phyloP scores from a whole-genome alignment of 768 basidiomycete species.

The Aureoboletus auriporus region DNA sequence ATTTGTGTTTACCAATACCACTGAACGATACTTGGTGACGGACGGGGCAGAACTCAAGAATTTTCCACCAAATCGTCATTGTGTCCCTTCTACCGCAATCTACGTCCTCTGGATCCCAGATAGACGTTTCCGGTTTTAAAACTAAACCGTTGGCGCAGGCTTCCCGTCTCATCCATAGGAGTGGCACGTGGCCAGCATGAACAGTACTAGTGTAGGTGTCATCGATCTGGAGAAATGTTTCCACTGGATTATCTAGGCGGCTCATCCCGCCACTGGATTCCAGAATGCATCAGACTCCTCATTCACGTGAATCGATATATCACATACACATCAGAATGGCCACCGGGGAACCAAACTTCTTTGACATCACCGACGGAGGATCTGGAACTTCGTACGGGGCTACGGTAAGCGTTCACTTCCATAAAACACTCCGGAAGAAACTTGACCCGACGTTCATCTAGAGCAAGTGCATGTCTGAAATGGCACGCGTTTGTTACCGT shows the following conservation, averaged over 20 bases:
- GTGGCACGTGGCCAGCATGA: slow-evolving; percentile 1
- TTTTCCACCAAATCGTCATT: neutral
- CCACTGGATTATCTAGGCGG: neutral
- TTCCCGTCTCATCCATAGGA: neutral
- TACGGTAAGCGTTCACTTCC: neutral
- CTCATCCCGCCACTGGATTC: neutral
- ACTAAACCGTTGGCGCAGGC: neutral
- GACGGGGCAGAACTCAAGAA: neutral
- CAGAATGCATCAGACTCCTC: neutral
- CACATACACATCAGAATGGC: neutral
- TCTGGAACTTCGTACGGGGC: neutral
- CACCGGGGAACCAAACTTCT: slow-evolving; percentile 2
- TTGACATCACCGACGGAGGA: neutral
- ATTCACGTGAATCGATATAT: neutral
- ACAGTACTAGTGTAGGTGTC: neutral
- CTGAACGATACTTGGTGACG: slow-evolving; percentile 2
- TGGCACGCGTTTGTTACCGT: neutral
- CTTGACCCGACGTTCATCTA: slow-evolving; percentile 1
- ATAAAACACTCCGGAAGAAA: neutral
- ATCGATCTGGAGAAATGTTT: no score
- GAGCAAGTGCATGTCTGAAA: slow-evolving; percentile 1
- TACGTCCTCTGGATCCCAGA: neutral
- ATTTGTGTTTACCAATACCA: neutral
- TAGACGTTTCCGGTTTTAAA: neutral
- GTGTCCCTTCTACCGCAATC: neutral